phyloP scores from a whole-genome alignment of 441 rosid species.

The Syzygium syzygioides region DNA sequence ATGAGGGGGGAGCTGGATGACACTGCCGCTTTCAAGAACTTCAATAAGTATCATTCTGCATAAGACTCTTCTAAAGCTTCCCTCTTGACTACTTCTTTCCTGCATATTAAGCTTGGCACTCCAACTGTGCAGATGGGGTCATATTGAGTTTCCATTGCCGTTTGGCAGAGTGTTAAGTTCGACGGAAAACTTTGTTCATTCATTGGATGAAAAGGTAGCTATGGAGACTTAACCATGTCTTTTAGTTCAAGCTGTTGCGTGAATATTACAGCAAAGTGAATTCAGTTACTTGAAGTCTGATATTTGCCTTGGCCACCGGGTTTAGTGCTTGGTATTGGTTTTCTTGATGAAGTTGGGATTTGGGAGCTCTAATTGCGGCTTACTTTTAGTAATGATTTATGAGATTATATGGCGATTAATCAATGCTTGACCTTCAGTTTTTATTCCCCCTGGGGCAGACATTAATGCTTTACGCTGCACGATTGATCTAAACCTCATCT shows the following conservation, averaged over 20 bases:
- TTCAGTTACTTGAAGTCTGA: neutral
- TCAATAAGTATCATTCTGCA: constrained; percentile 47
- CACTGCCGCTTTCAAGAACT: constrained; percentile 91
- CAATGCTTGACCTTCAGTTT: neutral
- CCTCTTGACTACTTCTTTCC: neutral
- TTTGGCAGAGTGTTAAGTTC: constrained; percentile 86
- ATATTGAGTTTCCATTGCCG: constrained; percentile 76
- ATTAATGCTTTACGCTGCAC: neutral
- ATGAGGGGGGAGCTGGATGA: constrained; percentile 96
- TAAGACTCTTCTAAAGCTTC: neutral
- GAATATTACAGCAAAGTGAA: neutral
- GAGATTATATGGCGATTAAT: neutral
- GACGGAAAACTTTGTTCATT: constrained; percentile 68
- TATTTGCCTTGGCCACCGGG: neutral
- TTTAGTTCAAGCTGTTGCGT: neutral
- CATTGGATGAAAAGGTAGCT: constrained; percentile 82
- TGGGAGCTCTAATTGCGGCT: neutral
- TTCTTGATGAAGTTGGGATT: neutral
- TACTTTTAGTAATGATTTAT: neutral
- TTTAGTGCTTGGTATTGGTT: neutral
- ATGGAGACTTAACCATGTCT: neutral
- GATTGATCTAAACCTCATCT: neutral
- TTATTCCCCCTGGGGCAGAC: neutral
- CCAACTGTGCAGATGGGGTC: constrained; percentile 60
- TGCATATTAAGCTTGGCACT: neutral